Base-by-base conservation (phyloP, 345 rosid species). In the Moricandia arvensis region DNA sequence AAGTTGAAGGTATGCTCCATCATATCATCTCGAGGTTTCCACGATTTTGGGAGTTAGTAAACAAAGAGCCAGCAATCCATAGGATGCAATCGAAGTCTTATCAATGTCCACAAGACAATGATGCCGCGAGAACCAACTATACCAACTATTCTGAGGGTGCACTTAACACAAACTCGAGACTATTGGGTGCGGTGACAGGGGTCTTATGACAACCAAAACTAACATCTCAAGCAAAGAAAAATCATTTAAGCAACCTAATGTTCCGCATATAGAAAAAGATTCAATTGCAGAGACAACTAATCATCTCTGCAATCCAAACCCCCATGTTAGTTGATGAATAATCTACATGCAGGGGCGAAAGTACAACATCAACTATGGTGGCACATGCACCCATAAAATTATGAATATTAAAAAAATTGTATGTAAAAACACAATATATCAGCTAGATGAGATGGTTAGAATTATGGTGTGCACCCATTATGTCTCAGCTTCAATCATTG, bases 1-100 rank as follows among this genome's bases (percentile, higher is more conserved):
- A 71, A 10, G 35, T 34, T 6, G n/a, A 73, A 35, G 8, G 70
- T 34, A 63, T 63, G 62, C 7, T 63, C 68, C 24, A n/a, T 9
- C 66, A 71, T 17, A 43, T 11, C 47, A 18, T 8, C 6, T 9
- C 4, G 30, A 21, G 13, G 9, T 17, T 17, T 29, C 6, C 30
- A 45, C n/a, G 0, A 59, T 16, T 59, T 34, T 37, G 53, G 64
- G 31, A 16, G 21, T 18, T 54, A 10, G 18, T 26, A 63, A n/a
- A 51, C 24, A 18, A 63, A 53, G 54, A 51, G 53, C 61, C 61
- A 72, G 17, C 37, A 27, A 9, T 33, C 41, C 59, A 49, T 8
- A 30, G 13, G 34, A 71, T 31, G 15, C 68, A 30, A 31, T n/a
- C 33, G 15, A 17, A 62, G 51, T 30, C 55, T 30, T 71, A 26